A percentile compares a stretch with the other conserved stretches of the same genome.
phyloP scores from a whole-genome alignment of 2,329 filamentous ascomycete species.

The Calonectria montana region DNA sequence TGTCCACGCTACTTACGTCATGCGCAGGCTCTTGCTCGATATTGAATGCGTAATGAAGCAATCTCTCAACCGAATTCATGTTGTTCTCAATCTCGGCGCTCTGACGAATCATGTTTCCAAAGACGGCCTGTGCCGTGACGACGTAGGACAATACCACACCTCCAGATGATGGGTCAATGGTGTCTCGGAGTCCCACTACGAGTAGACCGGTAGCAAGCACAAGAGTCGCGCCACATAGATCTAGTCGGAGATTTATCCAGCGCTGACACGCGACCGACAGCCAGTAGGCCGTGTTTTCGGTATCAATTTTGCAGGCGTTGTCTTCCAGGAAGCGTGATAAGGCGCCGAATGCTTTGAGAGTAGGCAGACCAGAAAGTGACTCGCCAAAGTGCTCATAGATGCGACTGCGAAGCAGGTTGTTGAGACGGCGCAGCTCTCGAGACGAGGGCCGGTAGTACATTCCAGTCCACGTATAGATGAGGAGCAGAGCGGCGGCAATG shows the following conservation, averaged over 20 bases:
- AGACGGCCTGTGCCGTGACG: slow-evolving; percentile 58
- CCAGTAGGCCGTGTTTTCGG: slow-evolving; percentile 1
- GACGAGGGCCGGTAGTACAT: slow-evolving; percentile 1
- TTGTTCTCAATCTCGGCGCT: slow-evolving; percentile 75
- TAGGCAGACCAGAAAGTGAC: neutral
- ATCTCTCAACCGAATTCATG: slow-evolving; percentile 94
- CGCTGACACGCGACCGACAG: neutral
- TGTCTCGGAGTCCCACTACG: neutral
- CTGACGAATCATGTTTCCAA: slow-evolving; percentile 75
- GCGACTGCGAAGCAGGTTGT: neutral
- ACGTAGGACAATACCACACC: slow-evolving; percentile 76
- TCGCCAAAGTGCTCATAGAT: neutral
- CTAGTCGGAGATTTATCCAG: neutral
- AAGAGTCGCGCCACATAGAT: neutral
- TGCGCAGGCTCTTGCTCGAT: slow-evolving; percentile 82
- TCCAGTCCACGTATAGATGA: neutral
- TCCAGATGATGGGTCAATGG: slow-evolving; percentile 54
- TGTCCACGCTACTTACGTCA: neutral
- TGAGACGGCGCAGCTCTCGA: neutral
- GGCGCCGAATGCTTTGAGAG: neutral
- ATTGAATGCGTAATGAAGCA: slow-evolving; percentile 89
- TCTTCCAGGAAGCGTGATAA: neutral
- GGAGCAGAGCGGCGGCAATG: neutral
- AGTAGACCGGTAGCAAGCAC: neutral
- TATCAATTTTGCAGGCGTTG: neutral